Percentiles rank a stretch among this genome's conserved stretches.
phyloP scores from a whole-genome alignment of 148 eudicot genomes.

The Rhododendron henanense region DNA sequence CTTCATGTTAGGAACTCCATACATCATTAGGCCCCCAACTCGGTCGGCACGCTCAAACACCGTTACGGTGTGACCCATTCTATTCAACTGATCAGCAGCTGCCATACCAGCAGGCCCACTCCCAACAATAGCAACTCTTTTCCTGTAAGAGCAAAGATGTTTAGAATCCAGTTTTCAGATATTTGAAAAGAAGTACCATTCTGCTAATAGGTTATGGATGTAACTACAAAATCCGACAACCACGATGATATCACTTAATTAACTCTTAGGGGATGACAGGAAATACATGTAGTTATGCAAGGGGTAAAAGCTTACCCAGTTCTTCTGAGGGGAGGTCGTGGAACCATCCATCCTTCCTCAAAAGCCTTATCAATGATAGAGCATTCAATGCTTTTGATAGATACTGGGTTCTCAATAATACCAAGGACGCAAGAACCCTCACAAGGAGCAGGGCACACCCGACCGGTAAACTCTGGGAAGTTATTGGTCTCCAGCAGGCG shows the following conservation, averaged over 20 bases:
- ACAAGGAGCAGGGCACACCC: constrained; percentile 99
- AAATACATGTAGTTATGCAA: neutral
- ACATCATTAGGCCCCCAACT: constrained; percentile 99
- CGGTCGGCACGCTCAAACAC: constrained; percentile 96
- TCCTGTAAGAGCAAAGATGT: constrained; percentile 39
- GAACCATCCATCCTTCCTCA: constrained; percentile 99
- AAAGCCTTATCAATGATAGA: constrained; percentile 95
- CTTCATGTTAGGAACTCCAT: constrained; percentile 99
- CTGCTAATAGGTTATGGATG: neutral
- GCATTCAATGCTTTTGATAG: constrained; percentile 93
- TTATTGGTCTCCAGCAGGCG: constrained; percentile 94
- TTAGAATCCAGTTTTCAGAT: neutral
- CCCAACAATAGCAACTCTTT: constrained; percentile 77
- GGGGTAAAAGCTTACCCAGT: constrained; percentile 56
- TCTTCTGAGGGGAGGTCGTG: constrained; percentile 83
- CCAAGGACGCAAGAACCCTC: constrained; percentile 99
- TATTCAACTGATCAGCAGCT: constrained; percentile 94
- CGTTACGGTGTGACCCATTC: constrained; percentile 84
- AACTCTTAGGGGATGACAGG: neutral
- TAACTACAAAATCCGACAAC: neutral
- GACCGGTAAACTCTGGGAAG: constrained; percentile 97
- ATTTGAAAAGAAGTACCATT: neutral
- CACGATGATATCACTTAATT: neutral
- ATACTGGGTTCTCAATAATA: constrained; percentile 94
- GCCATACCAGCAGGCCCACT: constrained; percentile 99